A percentile compares a stretch with the other conserved stretches of the same genome.
phyloP scores from a whole-genome alignment of 1,139 yeast species.

The Pichia sp. region DNA sequence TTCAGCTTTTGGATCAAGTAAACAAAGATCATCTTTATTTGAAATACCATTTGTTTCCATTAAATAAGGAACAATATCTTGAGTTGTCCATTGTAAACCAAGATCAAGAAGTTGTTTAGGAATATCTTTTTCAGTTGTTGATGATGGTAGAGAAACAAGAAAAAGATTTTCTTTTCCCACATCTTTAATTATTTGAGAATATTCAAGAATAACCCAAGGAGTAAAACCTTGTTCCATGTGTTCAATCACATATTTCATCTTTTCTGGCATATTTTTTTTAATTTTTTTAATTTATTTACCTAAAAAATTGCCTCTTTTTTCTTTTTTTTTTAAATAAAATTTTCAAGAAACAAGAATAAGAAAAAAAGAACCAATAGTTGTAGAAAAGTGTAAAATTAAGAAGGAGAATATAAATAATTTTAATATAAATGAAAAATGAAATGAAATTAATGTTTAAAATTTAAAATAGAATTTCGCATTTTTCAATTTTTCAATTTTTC shows the following conservation, averaged over 20 bases:
- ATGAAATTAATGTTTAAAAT: not conserved
- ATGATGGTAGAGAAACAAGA: slow-evolving; percentile 68
- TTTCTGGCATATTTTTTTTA: not conserved
- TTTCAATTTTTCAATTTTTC: not conserved
- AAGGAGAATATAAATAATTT: no score
- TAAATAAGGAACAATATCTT: slow-evolving; percentile 48
- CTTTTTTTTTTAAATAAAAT: no score
- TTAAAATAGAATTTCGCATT: not conserved
- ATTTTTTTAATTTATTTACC: not conserved
- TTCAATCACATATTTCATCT: slow-evolving; percentile 89
- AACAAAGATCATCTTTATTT: slow-evolving; percentile 50
- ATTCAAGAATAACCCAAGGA: slow-evolving; percentile 91
- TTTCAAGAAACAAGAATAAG: no score
- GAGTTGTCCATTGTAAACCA: slow-evolving; percentile 76
- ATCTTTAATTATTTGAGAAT: slow-evolving; percentile 73
- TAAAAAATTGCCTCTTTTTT: not conserved
- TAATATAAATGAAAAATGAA: no score
- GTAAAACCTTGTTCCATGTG: slow-evolving; percentile 98
- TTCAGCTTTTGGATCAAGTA: slow-evolving; percentile 83
- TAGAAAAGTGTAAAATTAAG: no score
- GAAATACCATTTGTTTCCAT: slow-evolving; percentile 31
- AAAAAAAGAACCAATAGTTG: no score
- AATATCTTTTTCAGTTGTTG: slow-evolving; percentile 55
- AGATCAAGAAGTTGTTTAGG: slow-evolving; percentile 55
- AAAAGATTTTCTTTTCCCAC: slow-evolving; percentile 72